Evolutionary conservation across 495 filamentous ascomycete species (phyloP).

Genomic region (Lasiosphaeria hispida): DNA sequence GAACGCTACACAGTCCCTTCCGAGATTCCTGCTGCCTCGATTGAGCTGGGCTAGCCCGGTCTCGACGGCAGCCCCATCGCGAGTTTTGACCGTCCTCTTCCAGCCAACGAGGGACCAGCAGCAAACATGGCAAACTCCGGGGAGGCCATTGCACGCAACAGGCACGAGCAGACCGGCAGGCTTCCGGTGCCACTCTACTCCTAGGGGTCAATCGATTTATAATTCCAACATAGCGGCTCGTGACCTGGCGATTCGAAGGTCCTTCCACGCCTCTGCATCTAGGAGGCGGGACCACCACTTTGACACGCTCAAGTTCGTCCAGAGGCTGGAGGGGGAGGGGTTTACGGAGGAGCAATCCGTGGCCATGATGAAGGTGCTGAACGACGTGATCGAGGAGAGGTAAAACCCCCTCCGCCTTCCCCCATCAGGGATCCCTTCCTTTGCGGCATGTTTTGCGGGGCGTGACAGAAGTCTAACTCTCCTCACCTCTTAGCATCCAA

Average conservation of each 20-base stretch:
- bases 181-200: not conserved
- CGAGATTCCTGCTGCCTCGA: conserved; percentile 53
- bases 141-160: conserved; percentile 14
- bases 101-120: conserved; percentile 13
- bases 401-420: conserved; percentile 21
- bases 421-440: not conserved
- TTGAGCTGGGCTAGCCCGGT: conserved; percentile 48
- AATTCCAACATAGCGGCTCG: conserved; percentile 17
- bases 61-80: conserved; percentile 11
- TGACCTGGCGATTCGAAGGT: conserved; percentile 34
- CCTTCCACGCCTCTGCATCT: conserved; percentile 69
- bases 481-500: conserved; percentile 64
- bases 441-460: too few relatives aligned
- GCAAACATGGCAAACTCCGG: conserved; percentile 7
- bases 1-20: conserved; percentile 36
- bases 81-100: conserved; percentile 12
- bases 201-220: not conserved
- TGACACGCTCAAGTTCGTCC: conserved; percentile 95
- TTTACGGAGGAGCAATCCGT: conserved; percentile 94
- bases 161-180: not conserved
- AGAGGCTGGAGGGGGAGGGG: conserved; percentile 83
- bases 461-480: not conserved
- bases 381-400: conserved; percentile 96
- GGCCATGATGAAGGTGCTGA: conserved; percentile 95
- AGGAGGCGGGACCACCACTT: conserved; percentile 85